Percentiles rank a stretch among this genome's conserved stretches.
Conservation (phyloP, 192 early-diverging fungal genomes). For the Backusella macrospora region DNA sequence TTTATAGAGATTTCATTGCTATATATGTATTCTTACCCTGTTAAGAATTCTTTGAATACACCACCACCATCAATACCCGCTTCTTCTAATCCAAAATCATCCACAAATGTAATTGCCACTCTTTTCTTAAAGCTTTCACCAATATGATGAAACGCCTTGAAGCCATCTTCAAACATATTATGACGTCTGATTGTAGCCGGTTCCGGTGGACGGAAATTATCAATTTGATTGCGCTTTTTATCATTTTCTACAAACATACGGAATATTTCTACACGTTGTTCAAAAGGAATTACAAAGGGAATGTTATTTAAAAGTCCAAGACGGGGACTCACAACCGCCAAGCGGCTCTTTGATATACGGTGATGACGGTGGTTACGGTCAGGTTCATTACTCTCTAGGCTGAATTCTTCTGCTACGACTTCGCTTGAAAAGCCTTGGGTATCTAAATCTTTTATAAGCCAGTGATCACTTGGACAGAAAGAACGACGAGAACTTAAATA, state of each 20-base stretch:
- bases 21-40: constrained; percentile 46
- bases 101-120: constrained; percentile 86
- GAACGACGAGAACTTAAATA: constrained; percentile 59
- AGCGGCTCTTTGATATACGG: constrained; percentile 23
- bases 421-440: constrained; percentile 56
- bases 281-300: constrained; percentile 93
- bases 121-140: constrained; percentile 72
- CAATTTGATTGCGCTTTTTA: constrained; percentile 39
- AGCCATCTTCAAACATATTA: constrained; percentile 93
- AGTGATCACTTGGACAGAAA: constrained; percentile 70
- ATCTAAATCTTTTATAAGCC: constrained; percentile 69
- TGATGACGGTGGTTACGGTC: constrained; percentile 20
- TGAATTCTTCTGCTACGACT: constrained; percentile 56
- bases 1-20: not conserved
- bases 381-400: constrained; percentile 39
- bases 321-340: constrained; percentile 52
- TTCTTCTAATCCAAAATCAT: constrained; percentile 81
- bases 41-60: constrained; percentile 97
- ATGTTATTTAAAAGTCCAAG: constrained; percentile 74
- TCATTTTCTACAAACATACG: constrained; percentile 77
- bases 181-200: constrained; percentile 69
- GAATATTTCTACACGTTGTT: constrained; percentile 85
- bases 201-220: constrained; percentile 29
- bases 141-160: constrained; percentile 66
- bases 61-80: constrained; percentile 97